Base-by-base conservation (phyloP, 2,329 filamentous ascomycete species). In the Fusarium hostae region DNA sequence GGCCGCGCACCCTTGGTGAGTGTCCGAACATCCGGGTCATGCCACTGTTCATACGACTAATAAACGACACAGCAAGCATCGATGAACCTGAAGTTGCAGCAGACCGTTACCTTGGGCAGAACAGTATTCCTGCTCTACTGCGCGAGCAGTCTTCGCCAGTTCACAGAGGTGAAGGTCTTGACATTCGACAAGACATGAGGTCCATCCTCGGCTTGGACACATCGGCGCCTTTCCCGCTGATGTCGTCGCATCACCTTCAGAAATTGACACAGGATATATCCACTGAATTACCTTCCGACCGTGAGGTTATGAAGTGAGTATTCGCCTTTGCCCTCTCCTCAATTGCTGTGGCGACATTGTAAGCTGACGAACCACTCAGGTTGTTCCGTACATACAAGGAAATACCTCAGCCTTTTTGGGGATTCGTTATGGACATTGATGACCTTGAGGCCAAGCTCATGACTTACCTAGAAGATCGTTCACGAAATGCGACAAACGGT, bases 361-460 rank as follows among this genome's bases (percentile, higher is more conserved):
- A 41, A 54, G 34, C 45, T 74, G 35, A 68, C 70, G 66, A 59
- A 35, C 30, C 41, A 24, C 50, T 12, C 63, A 91, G 89, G 74
- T 82, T 90, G 10, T 91, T 91, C 75, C 86, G 88, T 47, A 88
- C 89, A 4, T 91, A 91, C 81, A 91, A 91, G 77, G 88, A 91
- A 75, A 89, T 90, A 28, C 87, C 89, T 3, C 89, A 91, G 52
- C 88, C 88, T 3, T 91, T 91, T 72, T 91, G 89, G 89, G 89
- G 89, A 3, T 89, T 91, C 54, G 87, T 91, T 22, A 86, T 90
- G 63, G 89, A 91, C 71, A 88, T 91, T 59, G 88, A 90, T 61
- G 89, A 90, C 58, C 85, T 91, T 32, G 89, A 91, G 73, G 86
- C 88, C 8, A 88, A 86, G 67, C 82, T 91, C 50, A 90, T 91